Conservation (phyloP, 805 yeast species). For the Millerago galiae region DNA sequence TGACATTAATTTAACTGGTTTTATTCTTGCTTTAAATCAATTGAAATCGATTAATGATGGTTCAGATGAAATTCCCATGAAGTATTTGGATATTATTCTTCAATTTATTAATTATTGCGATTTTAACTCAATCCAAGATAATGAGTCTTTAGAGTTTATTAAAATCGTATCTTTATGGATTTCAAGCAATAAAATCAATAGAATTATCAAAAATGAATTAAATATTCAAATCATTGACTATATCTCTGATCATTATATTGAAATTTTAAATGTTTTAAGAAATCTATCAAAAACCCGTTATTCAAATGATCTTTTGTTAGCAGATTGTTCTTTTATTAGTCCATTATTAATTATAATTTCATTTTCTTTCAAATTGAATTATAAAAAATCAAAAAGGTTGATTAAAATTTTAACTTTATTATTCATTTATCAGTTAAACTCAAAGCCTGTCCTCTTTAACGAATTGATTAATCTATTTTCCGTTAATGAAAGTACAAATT, state of each 20-base stretch:
- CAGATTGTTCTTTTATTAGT: constrained; percentile 15
- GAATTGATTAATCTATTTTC: constrained; percentile 13
- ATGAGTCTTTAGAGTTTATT: constrained; percentile 2
- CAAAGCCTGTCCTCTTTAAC: constrained; percentile 5
- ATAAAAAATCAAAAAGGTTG: constrained; percentile 8
- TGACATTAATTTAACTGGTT: not conserved
- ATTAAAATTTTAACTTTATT: constrained; percentile 13
- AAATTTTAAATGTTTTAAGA: constrained; percentile 11
- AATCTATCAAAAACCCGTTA: not conserved
- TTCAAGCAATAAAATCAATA: constrained; percentile 14
- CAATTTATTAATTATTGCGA: constrained; percentile 1
- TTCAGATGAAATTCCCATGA: not conserved
- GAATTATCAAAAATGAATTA: constrained; percentile 13
- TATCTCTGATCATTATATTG: constrained; percentile 9
- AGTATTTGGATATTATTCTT: not conserved
- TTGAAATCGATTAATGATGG: constrained; percentile 7
- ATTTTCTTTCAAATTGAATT: constrained; percentile 15
- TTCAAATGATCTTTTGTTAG: constrained; percentile 4
- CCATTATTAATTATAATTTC: constrained; percentile 22
- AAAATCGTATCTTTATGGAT: constrained; percentile 11
- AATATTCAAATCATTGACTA: constrained; percentile 8
- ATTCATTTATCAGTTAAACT: constrained; percentile 13
- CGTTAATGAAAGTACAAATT: constrained; percentile 10
- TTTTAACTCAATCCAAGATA: not conserved
- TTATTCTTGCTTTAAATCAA: constrained; percentile 9